Evolutionary conservation across 148 eudicot genomes (phyloP).

Genomic region (Amaranthus hypochondriacus): DNA sequence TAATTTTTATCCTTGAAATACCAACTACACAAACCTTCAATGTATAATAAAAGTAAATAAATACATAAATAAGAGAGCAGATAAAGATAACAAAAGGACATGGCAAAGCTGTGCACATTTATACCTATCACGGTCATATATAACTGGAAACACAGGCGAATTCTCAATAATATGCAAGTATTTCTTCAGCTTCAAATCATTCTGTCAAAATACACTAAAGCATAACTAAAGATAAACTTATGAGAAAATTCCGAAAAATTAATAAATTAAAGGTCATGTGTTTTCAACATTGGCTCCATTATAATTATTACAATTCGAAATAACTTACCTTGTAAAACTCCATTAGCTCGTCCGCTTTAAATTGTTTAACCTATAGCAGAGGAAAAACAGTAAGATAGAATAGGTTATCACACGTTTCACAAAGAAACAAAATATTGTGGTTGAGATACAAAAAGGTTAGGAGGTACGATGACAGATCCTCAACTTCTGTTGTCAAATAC

Average conservation of each 20-base stretch:
- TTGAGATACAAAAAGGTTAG: no score
- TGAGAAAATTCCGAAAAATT: not conserved
- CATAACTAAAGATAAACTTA: not conserved
- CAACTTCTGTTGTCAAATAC: no score
- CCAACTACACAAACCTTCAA: not conserved
- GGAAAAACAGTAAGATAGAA: not conserved
- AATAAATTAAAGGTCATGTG: not conserved
- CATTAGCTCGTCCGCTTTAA: conserved; percentile 90
- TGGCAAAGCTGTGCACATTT: conserved; percentile 6
- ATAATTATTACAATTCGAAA: not conserved
- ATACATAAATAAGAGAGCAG: not conserved
- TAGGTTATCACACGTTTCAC: no score
- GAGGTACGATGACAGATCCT: no score
- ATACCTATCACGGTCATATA: conserved; percentile 82
- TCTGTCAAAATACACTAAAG: conserved; percentile 41
- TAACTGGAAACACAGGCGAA: conserved; percentile 84
- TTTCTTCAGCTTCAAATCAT: conserved; percentile 93
- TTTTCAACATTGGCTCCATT: not conserved
- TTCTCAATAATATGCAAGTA: conserved; percentile 84
- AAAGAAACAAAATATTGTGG: no score
- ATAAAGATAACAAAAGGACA: not conserved
- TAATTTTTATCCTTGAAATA: no score
- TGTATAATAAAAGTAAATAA: not conserved
- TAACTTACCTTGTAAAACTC: conserved; percentile 75
- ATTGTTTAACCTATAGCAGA: conserved; percentile 50